These are phyloP conservation scores for Tetrastigma voinierianum DNA, from an alignment of 164 flowering plant genomes.

Conservation along the genomic window DNA sequence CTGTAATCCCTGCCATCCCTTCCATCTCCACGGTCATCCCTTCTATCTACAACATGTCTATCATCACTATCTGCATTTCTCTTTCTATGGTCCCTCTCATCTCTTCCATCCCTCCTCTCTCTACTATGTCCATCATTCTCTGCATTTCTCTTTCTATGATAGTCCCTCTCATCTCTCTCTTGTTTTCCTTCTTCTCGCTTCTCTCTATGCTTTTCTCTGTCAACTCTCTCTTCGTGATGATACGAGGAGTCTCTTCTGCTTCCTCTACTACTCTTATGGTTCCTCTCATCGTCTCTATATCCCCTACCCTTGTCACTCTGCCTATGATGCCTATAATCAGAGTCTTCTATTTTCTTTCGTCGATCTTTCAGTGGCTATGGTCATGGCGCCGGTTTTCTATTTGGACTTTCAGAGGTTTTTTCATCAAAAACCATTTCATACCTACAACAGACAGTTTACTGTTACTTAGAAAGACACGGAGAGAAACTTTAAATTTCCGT, in stretches of 20 bases:
- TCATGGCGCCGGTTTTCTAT: slow-evolving; percentile 27
- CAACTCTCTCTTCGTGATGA: slow-evolving; percentile 12
- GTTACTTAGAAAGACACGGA: slow-evolving; percentile 8
- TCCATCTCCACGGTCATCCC: slow-evolving; percentile 4
- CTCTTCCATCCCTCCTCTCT: too few species aligned
- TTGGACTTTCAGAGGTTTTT: slow-evolving; percentile 39
- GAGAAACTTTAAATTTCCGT: too few species aligned
- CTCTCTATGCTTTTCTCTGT: slow-evolving; percentile 1
- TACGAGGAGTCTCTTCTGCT: slow-evolving; percentile 27
- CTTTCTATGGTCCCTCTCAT: too few species aligned
- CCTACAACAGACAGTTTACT: slow-evolving; percentile 30
- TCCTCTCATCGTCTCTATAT: too few species aligned
- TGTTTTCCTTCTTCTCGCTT: too few species aligned
- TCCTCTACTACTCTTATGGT: slow-evolving; percentile 14
- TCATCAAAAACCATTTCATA: slow-evolving; percentile 93
- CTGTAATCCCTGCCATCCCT: slow-evolving; percentile 12
- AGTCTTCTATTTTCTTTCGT: slow-evolving; percentile 19
- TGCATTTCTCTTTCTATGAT: too few species aligned
- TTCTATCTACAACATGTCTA: too few species aligned
- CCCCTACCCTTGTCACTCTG: too few species aligned
- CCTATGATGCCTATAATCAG: too few species aligned
- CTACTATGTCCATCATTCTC: too few species aligned
- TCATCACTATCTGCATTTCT: background rate
- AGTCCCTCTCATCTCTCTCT: too few species aligned
- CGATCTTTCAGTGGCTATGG: slow-evolving; percentile 25